These are phyloP conservation scores for Claviceps digitariae DNA, from an alignment of 2,329 filamentous ascomycete genomes.

Conservation along the genomic window DNA sequence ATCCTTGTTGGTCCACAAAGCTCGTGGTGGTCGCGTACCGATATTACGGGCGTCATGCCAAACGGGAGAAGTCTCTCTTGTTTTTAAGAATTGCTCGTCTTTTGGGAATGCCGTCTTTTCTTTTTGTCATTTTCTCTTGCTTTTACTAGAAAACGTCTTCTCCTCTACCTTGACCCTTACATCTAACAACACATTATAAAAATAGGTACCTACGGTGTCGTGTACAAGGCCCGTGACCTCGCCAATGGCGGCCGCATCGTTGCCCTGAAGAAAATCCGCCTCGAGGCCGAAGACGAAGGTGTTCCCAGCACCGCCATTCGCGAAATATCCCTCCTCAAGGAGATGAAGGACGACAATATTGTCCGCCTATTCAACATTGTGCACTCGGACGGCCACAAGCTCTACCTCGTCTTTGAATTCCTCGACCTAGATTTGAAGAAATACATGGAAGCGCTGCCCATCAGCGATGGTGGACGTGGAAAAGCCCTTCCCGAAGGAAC, in stretches of 20 bases:
- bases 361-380: constrained; percentile 83
- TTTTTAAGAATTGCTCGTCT: too few relatives aligned
- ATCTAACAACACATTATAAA: background rate
- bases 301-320: constrained; percentile 87
- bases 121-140: too few relatives aligned
- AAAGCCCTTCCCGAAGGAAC: constrained; percentile 73
- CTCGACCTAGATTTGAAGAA: constrained; percentile 88
- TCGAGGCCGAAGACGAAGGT: constrained; percentile 89
- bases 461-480: constrained; percentile 71
- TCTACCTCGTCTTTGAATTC: constrained; percentile 87
- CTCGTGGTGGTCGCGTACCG: background rate
- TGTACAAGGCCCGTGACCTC: constrained; percentile 87
- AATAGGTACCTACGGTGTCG: constrained; percentile 81
- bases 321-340: constrained; percentile 86
- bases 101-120: too few relatives aligned
- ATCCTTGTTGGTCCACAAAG: too few relatives aligned
- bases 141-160: too few relatives aligned
- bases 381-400: constrained; percentile 86
- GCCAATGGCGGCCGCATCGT: constrained; percentile 73
- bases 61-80: too few relatives aligned
- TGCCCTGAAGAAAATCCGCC: constrained; percentile 86
- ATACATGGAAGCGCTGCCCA: constrained; percentile 85
- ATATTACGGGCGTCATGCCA: background rate
- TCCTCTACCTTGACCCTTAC: background rate
- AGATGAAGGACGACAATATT: constrained; percentile 87